Conservation (phyloP, 345 rosid species). For the Lepidium africanum region DNA sequence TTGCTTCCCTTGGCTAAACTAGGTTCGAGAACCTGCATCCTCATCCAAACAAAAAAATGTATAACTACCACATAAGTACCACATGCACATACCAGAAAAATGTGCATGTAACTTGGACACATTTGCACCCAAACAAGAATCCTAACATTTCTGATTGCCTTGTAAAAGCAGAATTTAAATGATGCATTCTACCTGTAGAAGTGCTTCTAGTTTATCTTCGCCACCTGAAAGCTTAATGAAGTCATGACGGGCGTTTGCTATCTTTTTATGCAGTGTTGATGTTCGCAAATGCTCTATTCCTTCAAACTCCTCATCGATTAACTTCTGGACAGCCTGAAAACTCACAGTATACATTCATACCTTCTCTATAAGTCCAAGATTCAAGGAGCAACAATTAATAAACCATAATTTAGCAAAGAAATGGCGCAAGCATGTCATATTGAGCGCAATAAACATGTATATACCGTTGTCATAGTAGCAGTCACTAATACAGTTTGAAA, state of each 20-base stretch:
- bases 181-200: constrained; percentile 56
- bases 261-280: constrained; percentile 82
- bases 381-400: neutral
- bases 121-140: neutral
- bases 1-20: constrained; percentile 90
- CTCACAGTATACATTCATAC: neutral
- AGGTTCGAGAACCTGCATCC: constrained; percentile 85
- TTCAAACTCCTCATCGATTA: constrained; percentile 86
- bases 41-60: constrained; percentile 15
- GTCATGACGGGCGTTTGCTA: constrained; percentile 90
- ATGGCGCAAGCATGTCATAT: neutral
- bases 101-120: neutral
- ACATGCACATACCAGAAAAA: neutral
- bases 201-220: constrained; percentile 88
- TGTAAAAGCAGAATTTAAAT: neutral
- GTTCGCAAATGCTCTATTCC: constrained; percentile 87
- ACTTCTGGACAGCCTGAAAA: constrained; percentile 83
- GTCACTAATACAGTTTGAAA: constrained; percentile 86
- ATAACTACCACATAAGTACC: neutral
- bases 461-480: constrained; percentile 91
- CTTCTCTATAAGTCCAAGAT: neutral
- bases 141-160: neutral
- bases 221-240: constrained; percentile 80
- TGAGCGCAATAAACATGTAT: neutral
- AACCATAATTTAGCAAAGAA: neutral